A percentile compares a stretch with the other conserved stretches of the same genome.
Evolutionary conservation across 345 rosid species (phyloP).

Genomic region (Arabis hirsuta): DNA sequence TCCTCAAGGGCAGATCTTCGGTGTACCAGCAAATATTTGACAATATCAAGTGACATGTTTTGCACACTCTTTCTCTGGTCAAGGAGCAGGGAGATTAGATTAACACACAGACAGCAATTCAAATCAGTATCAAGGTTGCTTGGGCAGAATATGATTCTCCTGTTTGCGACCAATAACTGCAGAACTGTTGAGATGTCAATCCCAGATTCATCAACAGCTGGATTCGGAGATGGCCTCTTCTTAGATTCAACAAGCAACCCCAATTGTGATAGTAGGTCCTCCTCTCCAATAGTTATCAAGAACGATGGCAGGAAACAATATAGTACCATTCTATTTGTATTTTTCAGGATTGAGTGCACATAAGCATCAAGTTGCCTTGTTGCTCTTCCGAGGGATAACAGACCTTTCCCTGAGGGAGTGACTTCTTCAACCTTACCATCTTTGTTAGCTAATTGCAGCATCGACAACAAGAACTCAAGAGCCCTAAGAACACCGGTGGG

Average conservation of each 20-base stretch:
- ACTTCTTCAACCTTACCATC: constrained; percentile 95
- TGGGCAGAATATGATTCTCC: constrained; percentile 89
- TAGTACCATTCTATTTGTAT: constrained; percentile 83
- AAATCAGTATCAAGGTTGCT: constrained; percentile 92
- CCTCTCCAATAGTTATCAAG: constrained; percentile 84
- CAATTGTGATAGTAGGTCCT: constrained; percentile 72
- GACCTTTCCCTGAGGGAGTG: constrained; percentile 87
- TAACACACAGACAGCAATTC: constrained; percentile 91
- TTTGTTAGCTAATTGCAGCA: constrained; percentile 97
- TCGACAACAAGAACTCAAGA: constrained; percentile 90
- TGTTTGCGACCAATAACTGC: constrained; percentile 92
- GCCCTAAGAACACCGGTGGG: constrained; percentile 78
- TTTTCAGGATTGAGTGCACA: constrained; percentile 87
- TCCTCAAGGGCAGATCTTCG: constrained; percentile 92
- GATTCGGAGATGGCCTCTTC: constrained; percentile 55
- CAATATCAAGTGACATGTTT: constrained; percentile 81
- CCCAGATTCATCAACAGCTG: constrained; percentile 69
- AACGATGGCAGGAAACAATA: constrained; percentile 96
- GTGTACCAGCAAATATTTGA: constrained; percentile 84
- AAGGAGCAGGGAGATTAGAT: constrained; percentile 77
- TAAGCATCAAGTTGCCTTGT: constrained; percentile 87
- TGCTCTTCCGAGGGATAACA: constrained; percentile 83
- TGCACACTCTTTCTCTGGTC: constrained; percentile 85
- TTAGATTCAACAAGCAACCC: constrained; percentile 79
- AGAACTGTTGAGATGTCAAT: constrained; percentile 79